Evolutionary conservation across 345 rosid species (phyloP).

Genomic region (Hibiscus trionum): DNA sequence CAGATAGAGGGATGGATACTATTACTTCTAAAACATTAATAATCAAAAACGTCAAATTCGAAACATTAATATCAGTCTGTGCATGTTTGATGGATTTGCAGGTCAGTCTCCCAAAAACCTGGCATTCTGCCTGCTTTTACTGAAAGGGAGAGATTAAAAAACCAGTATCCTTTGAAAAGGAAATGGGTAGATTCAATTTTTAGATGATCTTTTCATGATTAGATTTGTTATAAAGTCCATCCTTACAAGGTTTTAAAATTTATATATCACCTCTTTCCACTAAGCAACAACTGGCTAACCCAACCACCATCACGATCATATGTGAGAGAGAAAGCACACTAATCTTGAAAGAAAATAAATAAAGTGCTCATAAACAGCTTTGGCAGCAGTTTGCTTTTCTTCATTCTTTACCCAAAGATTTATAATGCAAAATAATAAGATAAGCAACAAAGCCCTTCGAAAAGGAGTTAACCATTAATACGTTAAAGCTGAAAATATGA

Average conservation of each 20-base stretch:
- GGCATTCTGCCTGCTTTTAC: neutral
- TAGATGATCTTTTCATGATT: neutral
- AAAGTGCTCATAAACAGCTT: neutral
- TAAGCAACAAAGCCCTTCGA: neutral
- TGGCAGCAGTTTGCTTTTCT: neutral
- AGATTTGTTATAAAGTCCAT: neutral
- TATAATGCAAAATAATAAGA: neutral
- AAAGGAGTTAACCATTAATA: neutral
- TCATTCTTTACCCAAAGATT: neutral
- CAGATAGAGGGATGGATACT: neutral
- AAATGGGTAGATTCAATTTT: neutral
- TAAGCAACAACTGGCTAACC: neutral
- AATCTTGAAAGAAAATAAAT: neutral
- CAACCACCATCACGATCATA: neutral
- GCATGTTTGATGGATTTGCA: constrained; percentile 1
- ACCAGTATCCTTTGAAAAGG: neutral
- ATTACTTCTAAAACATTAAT: neutral
- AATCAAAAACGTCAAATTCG: neutral
- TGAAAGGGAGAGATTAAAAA: constrained; percentile 1
- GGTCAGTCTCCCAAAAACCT: constrained; percentile 6
- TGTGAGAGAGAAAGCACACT: neutral
- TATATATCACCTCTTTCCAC: neutral
- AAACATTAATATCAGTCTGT: neutral
- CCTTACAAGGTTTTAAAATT: neutral
- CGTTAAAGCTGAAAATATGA: neutral